phyloP scores from a whole-genome alignment of 2,329 filamentous ascomycete species.

The Tricladium varicosporioides region DNA sequence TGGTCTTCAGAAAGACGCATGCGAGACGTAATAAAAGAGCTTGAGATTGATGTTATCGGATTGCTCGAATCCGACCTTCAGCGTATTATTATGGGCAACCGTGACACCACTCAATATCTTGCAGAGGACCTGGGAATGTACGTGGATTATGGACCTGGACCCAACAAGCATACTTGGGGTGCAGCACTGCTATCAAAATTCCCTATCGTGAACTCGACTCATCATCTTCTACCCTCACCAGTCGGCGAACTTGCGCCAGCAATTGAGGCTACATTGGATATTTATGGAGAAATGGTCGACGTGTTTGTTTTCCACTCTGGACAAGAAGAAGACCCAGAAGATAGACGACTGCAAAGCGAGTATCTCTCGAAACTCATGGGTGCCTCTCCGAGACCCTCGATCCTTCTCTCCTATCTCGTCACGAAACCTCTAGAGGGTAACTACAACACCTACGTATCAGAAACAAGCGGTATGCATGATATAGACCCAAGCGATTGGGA shows the following conservation, averaged over 20 bases:
- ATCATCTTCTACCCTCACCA: conserved; percentile 89
- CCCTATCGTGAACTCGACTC: conserved; percentile 94
- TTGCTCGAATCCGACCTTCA: conserved; percentile 90
- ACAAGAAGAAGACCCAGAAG: conserved; percentile 93
- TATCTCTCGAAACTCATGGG: conserved; percentile 91
- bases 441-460: conserved; percentile 92
- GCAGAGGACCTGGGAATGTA: conserved; percentile 99
- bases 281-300: conserved; percentile 86
- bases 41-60: conserved; percentile 98
- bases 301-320: conserved; percentile 99
- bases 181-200: conserved; percentile 92
- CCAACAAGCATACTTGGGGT: conserved; percentile 99
- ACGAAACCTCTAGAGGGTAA: conserved; percentile 89
- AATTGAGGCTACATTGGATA: conserved; percentile 93
- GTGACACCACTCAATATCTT: conserved; percentile 91
- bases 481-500: conserved; percentile 94
- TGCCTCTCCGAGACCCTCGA: conserved; percentile 71
- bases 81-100: conserved; percentile 99
- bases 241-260: conserved; percentile 93
- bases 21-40: conserved; percentile 83
- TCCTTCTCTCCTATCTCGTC: conserved; percentile 89
- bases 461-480: conserved; percentile 87
- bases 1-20: conserved; percentile 95
- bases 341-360: conserved; percentile 79
- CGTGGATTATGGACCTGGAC: conserved; percentile 92